These are phyloP conservation scores for Chaetomium tenue DNA, from an alignment of 495 filamentous ascomycete species.

Conservation along the genomic window DNA sequence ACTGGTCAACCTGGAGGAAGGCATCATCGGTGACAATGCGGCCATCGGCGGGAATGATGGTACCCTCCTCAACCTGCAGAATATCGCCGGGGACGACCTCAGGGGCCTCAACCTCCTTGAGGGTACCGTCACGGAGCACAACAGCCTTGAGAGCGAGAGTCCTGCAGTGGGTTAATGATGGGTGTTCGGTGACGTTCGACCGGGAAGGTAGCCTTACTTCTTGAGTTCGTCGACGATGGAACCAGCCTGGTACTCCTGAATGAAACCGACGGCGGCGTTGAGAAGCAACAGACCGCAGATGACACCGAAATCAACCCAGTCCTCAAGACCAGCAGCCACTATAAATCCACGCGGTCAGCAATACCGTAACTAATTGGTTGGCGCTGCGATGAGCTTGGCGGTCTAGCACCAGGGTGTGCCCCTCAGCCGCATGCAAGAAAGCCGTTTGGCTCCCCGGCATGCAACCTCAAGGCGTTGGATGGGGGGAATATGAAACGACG, in stretches of 20 bases:
- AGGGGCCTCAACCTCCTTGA: conserved; percentile 69
- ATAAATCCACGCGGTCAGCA: conserved; percentile 16
- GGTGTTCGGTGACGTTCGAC: background rate
- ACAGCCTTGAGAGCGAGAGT: conserved; percentile 82
- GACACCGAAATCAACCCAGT: conserved; percentile 81
- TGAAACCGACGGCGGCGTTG: conserved; percentile 82
- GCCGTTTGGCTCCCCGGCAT: conserved; percentile 9
- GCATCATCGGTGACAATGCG: conserved; percentile 74
- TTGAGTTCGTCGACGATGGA: conserved; percentile 91
- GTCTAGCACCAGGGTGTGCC: background rate
- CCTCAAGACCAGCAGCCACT: conserved; percentile 70
- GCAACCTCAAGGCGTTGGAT: background rate
- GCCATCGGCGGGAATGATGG: conserved; percentile 87
- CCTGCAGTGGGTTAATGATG: conserved; percentile 28
- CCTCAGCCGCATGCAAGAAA: conserved; percentile 1
- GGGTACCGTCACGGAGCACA: conserved; percentile 72
- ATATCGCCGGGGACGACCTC: conserved; percentile 90
- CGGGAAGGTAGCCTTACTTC: conserved; percentile 44
- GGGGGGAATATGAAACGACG: background rate
- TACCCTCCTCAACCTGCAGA: conserved; percentile 83
- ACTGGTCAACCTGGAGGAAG: conserved; percentile 89
- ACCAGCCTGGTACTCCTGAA: conserved; percentile 86
- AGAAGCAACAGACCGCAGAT: conserved; percentile 71
- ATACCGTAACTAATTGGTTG: background rate
- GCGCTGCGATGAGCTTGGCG: conserved; percentile 11